phyloP scores from a whole-genome alignment of 2,329 filamentous ascomycete genomes.

The Colletotrichum lindemuthianum region DNA sequence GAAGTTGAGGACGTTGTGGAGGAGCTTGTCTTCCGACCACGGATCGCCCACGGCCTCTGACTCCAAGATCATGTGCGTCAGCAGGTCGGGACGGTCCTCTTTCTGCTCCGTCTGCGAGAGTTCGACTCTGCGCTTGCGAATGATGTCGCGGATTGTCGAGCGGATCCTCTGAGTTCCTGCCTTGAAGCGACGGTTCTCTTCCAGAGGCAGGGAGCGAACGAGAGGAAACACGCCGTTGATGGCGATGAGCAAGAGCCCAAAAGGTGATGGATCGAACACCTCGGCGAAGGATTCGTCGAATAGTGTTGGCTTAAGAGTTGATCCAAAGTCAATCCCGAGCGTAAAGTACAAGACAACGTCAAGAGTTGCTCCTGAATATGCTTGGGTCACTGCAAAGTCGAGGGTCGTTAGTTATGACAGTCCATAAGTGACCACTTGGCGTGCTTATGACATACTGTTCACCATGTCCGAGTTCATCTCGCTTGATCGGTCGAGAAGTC shows the following conservation, averaged over 20 bases:
- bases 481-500: background rate
- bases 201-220: constrained; percentile 47
- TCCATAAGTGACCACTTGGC: background rate
- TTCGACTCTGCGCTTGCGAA: constrained; percentile 40
- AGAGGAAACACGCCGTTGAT: constrained; percentile 47
- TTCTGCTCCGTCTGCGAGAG: constrained; percentile 31
- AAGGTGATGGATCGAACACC: constrained; percentile 39
- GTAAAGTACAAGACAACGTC: constrained; percentile 49
- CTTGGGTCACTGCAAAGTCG: constrained; percentile 26
- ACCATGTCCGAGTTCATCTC: background rate
- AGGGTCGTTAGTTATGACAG: background rate
- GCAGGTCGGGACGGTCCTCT: constrained; percentile 40
- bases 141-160: constrained; percentile 41
- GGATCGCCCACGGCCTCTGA: constrained; percentile 38
- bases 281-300: constrained; percentile 43
- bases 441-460: background rate
- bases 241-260: constrained; percentile 41
- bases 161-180: constrained; percentile 44
- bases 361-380: constrained; percentile 45
- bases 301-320: constrained; percentile 38
- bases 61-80: constrained; percentile 48
- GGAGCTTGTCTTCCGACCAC: constrained; percentile 43
- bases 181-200: constrained; percentile 49
- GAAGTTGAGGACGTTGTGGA: constrained; percentile 55
- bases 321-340: constrained; percentile 47